phyloP scores from a whole-genome alignment of 1,284 basidiomycete genomes.

The Phlebopus sp. region DNA sequence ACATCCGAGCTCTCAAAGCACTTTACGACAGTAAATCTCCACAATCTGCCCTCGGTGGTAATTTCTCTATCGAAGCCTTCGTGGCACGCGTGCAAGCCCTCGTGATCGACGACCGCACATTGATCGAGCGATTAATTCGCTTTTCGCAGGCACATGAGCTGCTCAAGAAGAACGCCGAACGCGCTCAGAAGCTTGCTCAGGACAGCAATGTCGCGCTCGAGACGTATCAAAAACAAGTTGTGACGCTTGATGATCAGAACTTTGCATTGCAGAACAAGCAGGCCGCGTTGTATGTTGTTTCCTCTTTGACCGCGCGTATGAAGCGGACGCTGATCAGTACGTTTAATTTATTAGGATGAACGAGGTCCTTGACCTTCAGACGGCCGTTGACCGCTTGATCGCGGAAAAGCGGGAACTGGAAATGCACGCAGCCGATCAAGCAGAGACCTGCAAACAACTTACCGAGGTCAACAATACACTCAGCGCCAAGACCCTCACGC shows the following conservation, averaged over 20 bases:
- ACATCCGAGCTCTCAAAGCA: slow-evolving; percentile 73
- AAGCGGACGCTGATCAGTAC: slow-evolving; percentile 4
- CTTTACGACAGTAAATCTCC: slow-evolving; percentile 55
- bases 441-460: slow-evolving; percentile 67
- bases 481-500: slow-evolving; percentile 65
- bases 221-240: slow-evolving; percentile 86
- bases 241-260: slow-evolving; percentile 74
- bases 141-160: slow-evolving; percentile 85
- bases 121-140: slow-evolving; percentile 79
- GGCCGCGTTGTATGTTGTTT: slow-evolving; percentile 52
- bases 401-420: slow-evolving; percentile 70
- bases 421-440: slow-evolving; percentile 65
- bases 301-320: slow-evolving; percentile 2
- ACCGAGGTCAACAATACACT: slow-evolving; percentile 74
- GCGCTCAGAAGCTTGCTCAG: slow-evolving; percentile 84
- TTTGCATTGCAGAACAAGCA: slow-evolving; percentile 48
- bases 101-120: slow-evolving; percentile 73
- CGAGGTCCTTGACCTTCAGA: slow-evolving; percentile 64
- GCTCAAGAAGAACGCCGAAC: slow-evolving; percentile 85
- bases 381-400: slow-evolving; percentile 55
- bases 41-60: slow-evolving; percentile 35
- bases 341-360: slow-evolving; percentile 50
- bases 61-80: slow-evolving; percentile 72
- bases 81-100: slow-evolving; percentile 74
- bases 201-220: slow-evolving; percentile 75